Conservation (phyloP, 2,329 filamentous ascomycete species). For the Trichoderma aggressivum region DNA sequence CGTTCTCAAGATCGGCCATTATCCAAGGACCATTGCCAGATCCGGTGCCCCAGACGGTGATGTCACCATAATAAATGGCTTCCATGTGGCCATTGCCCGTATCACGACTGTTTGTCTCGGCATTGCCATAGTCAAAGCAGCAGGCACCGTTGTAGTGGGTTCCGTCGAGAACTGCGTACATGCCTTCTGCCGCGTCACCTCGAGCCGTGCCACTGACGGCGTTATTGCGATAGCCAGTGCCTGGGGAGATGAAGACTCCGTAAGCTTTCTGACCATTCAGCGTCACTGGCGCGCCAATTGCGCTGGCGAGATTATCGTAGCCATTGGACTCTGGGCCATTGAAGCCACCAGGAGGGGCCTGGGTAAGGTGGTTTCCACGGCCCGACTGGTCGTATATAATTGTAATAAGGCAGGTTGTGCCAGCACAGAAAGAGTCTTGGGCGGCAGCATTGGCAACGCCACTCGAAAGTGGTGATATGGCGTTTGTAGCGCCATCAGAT, state of each 20-base stretch:
- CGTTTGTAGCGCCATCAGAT: not conserved
- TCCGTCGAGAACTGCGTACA: slow-evolving; percentile 4
- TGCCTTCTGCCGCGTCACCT: not conserved
- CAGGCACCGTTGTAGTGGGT: slow-evolving; percentile 4
- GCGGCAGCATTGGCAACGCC: not conserved
- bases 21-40: slow-evolving; percentile 5
- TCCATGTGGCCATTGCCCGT: slow-evolving; percentile 9
- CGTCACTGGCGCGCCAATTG: not conserved
- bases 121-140: slow-evolving; percentile 9
- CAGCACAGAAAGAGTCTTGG: not conserved
- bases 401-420: not conserved
- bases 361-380: not conserved
- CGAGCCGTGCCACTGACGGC: not conserved
- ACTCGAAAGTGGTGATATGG: not conserved
- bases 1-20: slow-evolving; percentile 9
- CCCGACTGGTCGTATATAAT: slow-evolving; percentile 10
- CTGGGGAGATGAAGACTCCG: not conserved
- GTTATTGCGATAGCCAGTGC: slow-evolving; percentile 7
- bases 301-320: not conserved
- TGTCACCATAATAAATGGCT: slow-evolving; percentile 5
- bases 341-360: slow-evolving; percentile 1
- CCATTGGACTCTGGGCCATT: not conserved
- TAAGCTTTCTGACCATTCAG: slow-evolving; percentile 5
- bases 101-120: not conserved
- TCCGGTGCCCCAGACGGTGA: not conserved